Percentiles rank a stretch among this genome's conserved stretches.
Evolutionary conservation across 768 basidiomycete species (phyloP).

Genomic region (Brasilioporus rufonigricans): DNA sequence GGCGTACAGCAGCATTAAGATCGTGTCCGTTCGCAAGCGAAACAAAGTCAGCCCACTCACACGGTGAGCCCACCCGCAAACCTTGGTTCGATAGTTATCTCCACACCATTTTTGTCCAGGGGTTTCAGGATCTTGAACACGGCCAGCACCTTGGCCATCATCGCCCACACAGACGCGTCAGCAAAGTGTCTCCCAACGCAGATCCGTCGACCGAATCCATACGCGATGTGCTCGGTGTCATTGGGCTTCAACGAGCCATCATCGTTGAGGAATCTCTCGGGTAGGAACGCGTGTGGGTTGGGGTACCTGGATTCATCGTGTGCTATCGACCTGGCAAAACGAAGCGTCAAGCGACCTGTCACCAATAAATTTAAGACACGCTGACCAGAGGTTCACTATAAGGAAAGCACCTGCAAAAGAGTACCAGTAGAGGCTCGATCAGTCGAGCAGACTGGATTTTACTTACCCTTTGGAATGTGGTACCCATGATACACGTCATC

Average conservation of each 20-base stretch:
- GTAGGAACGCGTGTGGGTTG: neutral
- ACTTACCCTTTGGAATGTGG: neutral
- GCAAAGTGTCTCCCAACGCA: neutral
- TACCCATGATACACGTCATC: neutral
- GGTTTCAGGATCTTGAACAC: neutral
- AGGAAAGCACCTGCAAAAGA: neutral
- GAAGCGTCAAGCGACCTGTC: neutral
- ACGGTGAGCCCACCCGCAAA: neutral
- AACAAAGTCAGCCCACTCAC: neutral
- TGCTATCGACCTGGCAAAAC: neutral
- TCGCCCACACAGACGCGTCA: neutral
- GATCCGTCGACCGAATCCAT: neutral
- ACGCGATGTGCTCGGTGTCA: neutral
- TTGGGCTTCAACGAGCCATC: neutral
- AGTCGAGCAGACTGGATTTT: neutral
- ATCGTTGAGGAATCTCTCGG: neutral
- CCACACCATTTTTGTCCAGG: neutral
- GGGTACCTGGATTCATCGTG: neutral
- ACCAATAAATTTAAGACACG: neutral
- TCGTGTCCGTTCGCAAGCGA: too few relatives aligned
- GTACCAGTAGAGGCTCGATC: neutral
- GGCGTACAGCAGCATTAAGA: neutral
- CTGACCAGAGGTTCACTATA: constrained; percentile 8
- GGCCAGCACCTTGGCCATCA: neutral
- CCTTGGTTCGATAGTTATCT: neutral